Base-by-base conservation (phyloP, 345 rosid species). In the Chamaenerion angustifolium region DNA sequence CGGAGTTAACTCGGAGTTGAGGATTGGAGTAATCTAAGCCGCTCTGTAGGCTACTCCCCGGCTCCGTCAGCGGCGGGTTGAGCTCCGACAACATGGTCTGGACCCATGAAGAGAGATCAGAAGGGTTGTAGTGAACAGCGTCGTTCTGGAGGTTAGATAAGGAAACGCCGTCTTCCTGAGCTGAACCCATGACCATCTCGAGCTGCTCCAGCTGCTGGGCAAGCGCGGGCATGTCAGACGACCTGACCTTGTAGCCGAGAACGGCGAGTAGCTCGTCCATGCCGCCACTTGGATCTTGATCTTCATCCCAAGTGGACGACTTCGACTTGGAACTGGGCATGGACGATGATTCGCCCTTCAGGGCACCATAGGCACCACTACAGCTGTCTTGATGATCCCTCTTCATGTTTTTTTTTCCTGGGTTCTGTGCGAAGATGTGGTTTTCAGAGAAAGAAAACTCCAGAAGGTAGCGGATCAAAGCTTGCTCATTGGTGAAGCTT, bases 201-300 rank as follows among this genome's bases (percentile, higher is more conserved):
- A 89, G 71, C 72, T 79, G 85, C 58, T 89, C 97, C 12, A 89
- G 75, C 73, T 85, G 85, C 46, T 73, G 80, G 11, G 97, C 97
- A 14, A 89, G 95, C 43, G 78, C 88, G 12, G 82, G 90, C 97
- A 89, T 89, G 64, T 85, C 95, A 0, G 95, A 75, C 1, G 83
- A 67, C 50, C 78, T 64, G 12, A 89, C 94, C 47, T 79, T 82
- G 74, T 89, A 89, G 16, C 97, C 97, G 55, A 85, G 44, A 48
- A 69, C 94, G 15, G 73, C 95, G 43, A 89, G 65, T 10, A 82
- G 66, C 70, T 89, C 95, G 63, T 85, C 97, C 85, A 84, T 76
- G n/a, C 88, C 94, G 50, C 57, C 45, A 40, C 42, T 3, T 17
- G 75, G 57, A 44, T 71, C 88, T 53, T 68, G 77, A 14, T 68